Evolutionary conservation across 345 rosid species (phyloP), one percentile per base, ranked within the genome.

Genomic region (Gossypium mustelinum): DNA sequence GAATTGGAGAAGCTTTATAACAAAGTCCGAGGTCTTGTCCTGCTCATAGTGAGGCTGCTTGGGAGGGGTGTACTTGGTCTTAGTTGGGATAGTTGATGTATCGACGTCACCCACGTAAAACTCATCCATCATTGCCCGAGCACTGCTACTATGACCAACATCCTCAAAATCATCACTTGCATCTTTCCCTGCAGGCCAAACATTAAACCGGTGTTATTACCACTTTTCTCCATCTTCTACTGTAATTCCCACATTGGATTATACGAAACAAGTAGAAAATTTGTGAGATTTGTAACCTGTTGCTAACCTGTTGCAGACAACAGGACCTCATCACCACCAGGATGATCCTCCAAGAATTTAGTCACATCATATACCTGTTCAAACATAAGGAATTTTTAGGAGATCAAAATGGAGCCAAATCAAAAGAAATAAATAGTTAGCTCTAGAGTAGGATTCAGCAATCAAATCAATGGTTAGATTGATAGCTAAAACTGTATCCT

Each of bases 161-260:
- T 95, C 97, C 78, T 91, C 98, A 24, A 95, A 95, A 79, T 95
- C 98, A 78, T 91, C 91, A 6, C 97, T 91, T 0, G 98, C 97
- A 59, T 95, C 98, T 85, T 95, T 94, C 78, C 97, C 98, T 94
- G 84, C 41, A 60, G n/a, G 25, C 18, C 63, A 64, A 1, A 7
- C 7, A 61, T 16, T 24, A 55, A 55, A 10, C 75, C 45, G 13
- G 3, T 60, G 7, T 34, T 34, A 34, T 34, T 34, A 5, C 41
- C 41, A 34, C 11, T 24, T 73, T 9, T 58, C 17, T 24, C 11
- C n/a, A 45, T 2, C 55, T 60, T 74, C 48, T 18, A 17, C 47
- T 70, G 45, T 43, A 56, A 2, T 8, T 29, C 2, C 41, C 3
- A 2, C 63, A 29, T 24, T 29, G 22, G 18, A 18, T 29, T 52